Evolutionary conservation across 2,329 filamentous ascomycete species (phyloP).

Genomic region (Trichoderma koningii): DNA sequence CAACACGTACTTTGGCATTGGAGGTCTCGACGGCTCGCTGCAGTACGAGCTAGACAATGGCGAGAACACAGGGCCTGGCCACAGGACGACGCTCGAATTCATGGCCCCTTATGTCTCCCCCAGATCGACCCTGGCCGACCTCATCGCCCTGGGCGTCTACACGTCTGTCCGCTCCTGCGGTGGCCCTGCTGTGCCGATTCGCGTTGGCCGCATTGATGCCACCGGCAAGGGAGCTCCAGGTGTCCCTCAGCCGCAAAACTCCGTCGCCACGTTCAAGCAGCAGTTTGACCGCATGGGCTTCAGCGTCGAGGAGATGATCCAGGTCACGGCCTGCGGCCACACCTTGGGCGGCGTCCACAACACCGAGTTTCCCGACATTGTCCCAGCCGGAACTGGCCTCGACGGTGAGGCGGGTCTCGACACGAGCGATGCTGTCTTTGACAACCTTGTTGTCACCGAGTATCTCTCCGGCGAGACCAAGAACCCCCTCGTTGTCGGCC

Average conservation of each 20-base stretch:
- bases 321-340: conserved; percentile 62
- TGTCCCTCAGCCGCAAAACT: conserved; percentile 61
- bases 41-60: conserved; percentile 58
- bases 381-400: conserved; percentile 46
- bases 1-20: conserved; percentile 49
- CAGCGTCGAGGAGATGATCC: conserved; percentile 58
- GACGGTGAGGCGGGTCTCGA: conserved; percentile 53
- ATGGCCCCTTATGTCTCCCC: conserved; percentile 56
- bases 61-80: conserved; percentile 60
- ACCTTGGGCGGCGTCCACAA: conserved; percentile 62
- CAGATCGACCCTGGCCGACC: conserved; percentile 56
- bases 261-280: conserved; percentile 51
- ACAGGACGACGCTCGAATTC: conserved; percentile 55
- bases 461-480: conserved; percentile 56
- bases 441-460: conserved; percentile 59
- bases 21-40: conserved; percentile 62
- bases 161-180: conserved; percentile 61
- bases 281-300: conserved; percentile 63
- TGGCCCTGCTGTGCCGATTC: conserved; percentile 56
- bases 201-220: conserved; percentile 58
- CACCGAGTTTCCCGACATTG: conserved; percentile 55
- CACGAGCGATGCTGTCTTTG: conserved; percentile 51
- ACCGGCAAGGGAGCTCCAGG: conserved; percentile 48
- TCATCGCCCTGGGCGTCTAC: conserved; percentile 61
- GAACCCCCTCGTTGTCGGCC: conserved; percentile 58